Conservation (phyloP, 1,284 basidiomycete species). For the Omphalotus olearius region DNA sequence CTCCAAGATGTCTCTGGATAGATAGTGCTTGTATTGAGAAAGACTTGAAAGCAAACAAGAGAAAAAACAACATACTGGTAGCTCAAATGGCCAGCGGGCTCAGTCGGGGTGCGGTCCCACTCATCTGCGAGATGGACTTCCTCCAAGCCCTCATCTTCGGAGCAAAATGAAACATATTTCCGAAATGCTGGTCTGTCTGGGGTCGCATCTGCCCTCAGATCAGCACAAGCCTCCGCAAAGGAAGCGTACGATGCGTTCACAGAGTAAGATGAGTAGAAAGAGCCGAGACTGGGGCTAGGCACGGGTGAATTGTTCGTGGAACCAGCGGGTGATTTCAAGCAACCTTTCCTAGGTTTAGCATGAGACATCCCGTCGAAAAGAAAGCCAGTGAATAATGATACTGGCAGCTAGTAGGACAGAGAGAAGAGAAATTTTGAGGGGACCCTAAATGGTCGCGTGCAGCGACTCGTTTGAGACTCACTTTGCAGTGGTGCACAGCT, state of each 20-base stretch:
- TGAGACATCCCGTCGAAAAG: background rate
- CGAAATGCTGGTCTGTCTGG: background rate
- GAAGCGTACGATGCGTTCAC: background rate
- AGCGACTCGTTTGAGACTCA: background rate
- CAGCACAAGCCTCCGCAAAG: slow-evolving; percentile 5
- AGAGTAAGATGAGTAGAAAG: background rate
- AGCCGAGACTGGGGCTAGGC: slow-evolving; percentile 3
- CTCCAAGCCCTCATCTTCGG: slow-evolving; percentile 27
- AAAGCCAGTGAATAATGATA: too few relatives aligned
- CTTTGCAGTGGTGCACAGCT: too few relatives aligned
- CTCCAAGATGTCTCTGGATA: slow-evolving; percentile 54
- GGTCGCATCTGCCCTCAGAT: background rate
- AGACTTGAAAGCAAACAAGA: background rate
- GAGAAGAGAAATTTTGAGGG: background rate
- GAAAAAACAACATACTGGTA: background rate
- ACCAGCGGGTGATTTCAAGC: slow-evolving; percentile 2
- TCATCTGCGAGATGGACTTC: slow-evolving; percentile 45
- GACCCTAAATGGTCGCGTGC: background rate
- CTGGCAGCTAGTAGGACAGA: background rate
- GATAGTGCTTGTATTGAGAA: slow-evolving; percentile 1
- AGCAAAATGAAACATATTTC: slow-evolving; percentile 40
- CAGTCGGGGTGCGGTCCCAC: slow-evolving; percentile 43
- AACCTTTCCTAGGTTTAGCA: slow-evolving; percentile 10
- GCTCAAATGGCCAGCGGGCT: slow-evolving; percentile 28
- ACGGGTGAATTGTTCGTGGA: slow-evolving; percentile 2